These are phyloP conservation scores for Pugionium cornutum DNA, from an alignment of 345 rosid species.

Conservation along the genomic window DNA sequence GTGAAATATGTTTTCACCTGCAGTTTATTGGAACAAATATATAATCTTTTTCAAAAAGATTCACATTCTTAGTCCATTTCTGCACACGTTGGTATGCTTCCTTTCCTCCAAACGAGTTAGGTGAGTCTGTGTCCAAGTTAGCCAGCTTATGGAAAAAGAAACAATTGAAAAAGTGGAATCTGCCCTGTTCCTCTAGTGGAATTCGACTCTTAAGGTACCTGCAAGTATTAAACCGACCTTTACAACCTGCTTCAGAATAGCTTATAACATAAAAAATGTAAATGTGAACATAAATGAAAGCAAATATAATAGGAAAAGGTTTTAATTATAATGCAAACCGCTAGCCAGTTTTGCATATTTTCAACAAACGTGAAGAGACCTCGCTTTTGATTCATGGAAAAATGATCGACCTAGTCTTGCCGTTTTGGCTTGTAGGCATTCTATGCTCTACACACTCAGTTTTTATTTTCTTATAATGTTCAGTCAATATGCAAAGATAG, in stretches of 20 bases:
- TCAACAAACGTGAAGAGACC: conserved; percentile 1
- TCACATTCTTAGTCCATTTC: conserved; percentile 95
- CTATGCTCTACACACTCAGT: conserved; percentile 2
- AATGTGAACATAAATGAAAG: neutral
- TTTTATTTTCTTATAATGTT: conserved; percentile 3
- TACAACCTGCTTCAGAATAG: conserved; percentile 18
- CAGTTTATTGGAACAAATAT: conserved; percentile 90
- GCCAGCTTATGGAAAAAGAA: conserved; percentile 97
- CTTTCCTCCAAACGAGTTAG: conserved; percentile 67
- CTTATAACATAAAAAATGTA: conserved; percentile 8
- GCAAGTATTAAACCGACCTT: conserved; percentile 29
- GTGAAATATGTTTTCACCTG: conserved; percentile 52
- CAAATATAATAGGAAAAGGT: neutral
- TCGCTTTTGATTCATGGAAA: conserved; percentile 3
- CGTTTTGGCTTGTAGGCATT: conserved; percentile 6
- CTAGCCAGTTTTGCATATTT: conserved; percentile 11
- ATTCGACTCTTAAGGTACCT: conserved; percentile 78
- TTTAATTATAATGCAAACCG: neutral
- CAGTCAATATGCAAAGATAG: conserved; percentile 1
- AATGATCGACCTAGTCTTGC: conserved; percentile 3
- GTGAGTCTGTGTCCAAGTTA: conserved; percentile 81
- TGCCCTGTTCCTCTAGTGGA: conserved; percentile 55
- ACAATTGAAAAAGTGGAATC: conserved; percentile 90
- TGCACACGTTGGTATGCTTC: conserved; percentile 89
- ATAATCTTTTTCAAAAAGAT: conserved; percentile 85